Percentiles rank a stretch among this genome's conserved stretches.
These are phyloP conservation scores for Blumeriella jaapii DNA, from an alignment of 2,329 filamentous ascomycete genomes.

Conservation along the genomic window DNA sequence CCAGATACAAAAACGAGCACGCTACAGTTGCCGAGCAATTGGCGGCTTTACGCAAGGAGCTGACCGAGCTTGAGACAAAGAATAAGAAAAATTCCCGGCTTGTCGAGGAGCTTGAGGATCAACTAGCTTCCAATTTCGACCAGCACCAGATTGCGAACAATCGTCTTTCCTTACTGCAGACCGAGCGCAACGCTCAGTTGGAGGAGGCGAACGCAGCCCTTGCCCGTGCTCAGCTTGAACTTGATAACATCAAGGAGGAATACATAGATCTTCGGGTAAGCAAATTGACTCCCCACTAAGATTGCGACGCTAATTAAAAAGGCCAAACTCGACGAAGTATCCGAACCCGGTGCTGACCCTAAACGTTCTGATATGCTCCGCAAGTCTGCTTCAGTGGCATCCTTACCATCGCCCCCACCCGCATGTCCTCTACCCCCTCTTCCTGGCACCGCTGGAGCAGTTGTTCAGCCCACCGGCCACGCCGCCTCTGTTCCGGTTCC, in stretches of 20 bases:
- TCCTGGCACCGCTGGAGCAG: slow-evolving; percentile 45
- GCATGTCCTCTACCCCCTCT: slow-evolving; percentile 92
- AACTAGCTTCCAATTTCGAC: slow-evolving; percentile 90
- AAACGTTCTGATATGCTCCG: slow-evolving; percentile 57
- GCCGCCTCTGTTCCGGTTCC: slow-evolving; percentile 30
- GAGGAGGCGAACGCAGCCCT: slow-evolving; percentile 65
- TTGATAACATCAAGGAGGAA: slow-evolving; percentile 57
- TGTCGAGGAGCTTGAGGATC: slow-evolving; percentile 92
- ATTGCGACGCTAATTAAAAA: slow-evolving; percentile 26
- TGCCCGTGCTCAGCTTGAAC: slow-evolving; percentile 51
- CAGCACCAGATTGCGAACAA: slow-evolving; percentile 79
- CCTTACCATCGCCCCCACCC: slow-evolving; percentile 84
- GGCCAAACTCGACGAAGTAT: slow-evolving; percentile 49
- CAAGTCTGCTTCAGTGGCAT: slow-evolving; percentile 73
- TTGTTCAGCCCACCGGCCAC: slow-evolving; percentile 33
- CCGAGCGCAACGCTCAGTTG: slow-evolving; percentile 61
- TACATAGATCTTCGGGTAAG: slow-evolving; percentile 57
- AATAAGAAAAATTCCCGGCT: slow-evolving; percentile 88
- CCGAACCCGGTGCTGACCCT: slow-evolving; percentile 28
- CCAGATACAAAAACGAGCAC: slow-evolving; percentile 33
- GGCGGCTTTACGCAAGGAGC: slow-evolving; percentile 52
- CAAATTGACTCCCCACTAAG: not conserved
- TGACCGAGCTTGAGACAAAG: slow-evolving; percentile 47
- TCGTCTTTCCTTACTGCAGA: slow-evolving; percentile 70
- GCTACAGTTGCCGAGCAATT: slow-evolving; percentile 43